Base-by-base conservation (phyloP, 2,329 filamentous ascomycete species). In the Diplodia corticola region DNA sequence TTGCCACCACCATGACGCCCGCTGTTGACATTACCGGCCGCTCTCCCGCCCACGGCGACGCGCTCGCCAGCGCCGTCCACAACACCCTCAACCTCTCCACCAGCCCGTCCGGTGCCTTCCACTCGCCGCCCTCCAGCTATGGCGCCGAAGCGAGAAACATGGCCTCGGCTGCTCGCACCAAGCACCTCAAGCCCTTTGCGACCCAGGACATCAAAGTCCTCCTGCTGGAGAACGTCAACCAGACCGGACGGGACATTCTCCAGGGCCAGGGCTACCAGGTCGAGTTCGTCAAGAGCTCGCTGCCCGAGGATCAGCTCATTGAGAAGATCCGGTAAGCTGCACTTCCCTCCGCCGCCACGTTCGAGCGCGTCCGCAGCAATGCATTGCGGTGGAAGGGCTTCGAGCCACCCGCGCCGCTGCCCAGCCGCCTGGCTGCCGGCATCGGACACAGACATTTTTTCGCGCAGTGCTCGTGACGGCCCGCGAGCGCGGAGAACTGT, bases 171-270 rank as follows among this genome's bases (percentile, higher is more conserved):
- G 61, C 57, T 72, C 57, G 80, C 69, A 81, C 82, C 10, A 97
- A 97, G 81, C 90, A 90, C 71, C 82, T 99, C 71, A 97, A 97
- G 82, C 95, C 95, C 17, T 99, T 99, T 81, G 90, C 94, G 76
- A 95, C 93, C 24, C 89, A 94, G 75, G 94, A 98, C 76, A 93
- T 99, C 81, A 98, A 97, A 82, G 96, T 99, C 66, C 82, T 99
- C 66, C 85, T 99, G 20, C 83, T 99, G 35, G 95, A 99, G 78
- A 99, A 98, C 80, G 91, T 99, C 75, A 99, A 99, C 78, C 83
- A 92, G 80, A 92, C 92, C 26, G 95, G 95, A 15, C 87, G 88
- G 73, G 89, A 96, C 54, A 93, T 97, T 66, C 84, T 99, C 67
- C 87, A 81, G 67, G 84, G 82, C 66, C 93, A 99, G 80, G 95